phyloP scores from a whole-genome alignment of 2,329 filamentous ascomycete genomes.

The Ophiostoma ips region DNA sequence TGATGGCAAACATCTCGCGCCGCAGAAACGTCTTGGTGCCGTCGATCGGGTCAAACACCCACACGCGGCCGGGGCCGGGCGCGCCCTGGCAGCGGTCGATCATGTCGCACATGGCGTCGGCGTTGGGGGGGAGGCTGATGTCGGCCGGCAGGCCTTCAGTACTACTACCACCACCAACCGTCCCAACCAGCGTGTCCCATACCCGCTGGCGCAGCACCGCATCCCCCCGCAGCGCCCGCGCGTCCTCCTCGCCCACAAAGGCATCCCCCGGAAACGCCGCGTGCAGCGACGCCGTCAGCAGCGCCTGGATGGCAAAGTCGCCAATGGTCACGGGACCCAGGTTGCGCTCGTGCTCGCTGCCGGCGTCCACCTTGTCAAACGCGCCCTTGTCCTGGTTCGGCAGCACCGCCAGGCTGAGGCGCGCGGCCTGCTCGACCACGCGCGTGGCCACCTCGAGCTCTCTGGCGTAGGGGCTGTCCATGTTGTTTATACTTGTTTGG shows the following conservation, averaged over 20 bases:
- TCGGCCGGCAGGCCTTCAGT: too few species aligned
- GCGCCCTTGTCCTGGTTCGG: constrained; percentile 33
- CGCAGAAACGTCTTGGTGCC: constrained; percentile 43
- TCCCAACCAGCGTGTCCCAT: constrained; percentile 34
- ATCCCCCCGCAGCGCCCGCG: constrained; percentile 31
- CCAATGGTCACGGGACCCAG: constrained; percentile 44
- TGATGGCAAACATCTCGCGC: constrained; percentile 43
- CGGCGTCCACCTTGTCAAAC: constrained; percentile 16
- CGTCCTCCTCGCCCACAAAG: constrained; percentile 43
- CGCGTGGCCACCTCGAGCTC: constrained; percentile 31
- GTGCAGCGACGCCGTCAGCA: constrained; percentile 37
- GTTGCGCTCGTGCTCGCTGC: constrained; percentile 32
- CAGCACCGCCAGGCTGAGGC: constrained; percentile 35
- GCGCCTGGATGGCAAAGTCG: constrained; percentile 45
- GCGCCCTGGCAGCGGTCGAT: constrained; percentile 35
- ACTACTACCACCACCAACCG: too few species aligned
- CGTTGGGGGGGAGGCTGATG: constrained; percentile 22
- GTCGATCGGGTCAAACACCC: constrained; percentile 49
- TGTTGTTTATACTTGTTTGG: not conserved
- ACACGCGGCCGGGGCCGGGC: constrained; percentile 29
- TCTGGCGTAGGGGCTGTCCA: constrained; percentile 23
- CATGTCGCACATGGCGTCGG: constrained; percentile 35
- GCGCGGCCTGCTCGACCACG: constrained; percentile 31
- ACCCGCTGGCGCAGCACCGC: constrained; percentile 30
- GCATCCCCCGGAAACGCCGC: constrained; percentile 34